These are phyloP conservation scores for Canna indica DNA, from an alignment of 176 grass and related monocot species.

Conservation along the genomic window DNA sequence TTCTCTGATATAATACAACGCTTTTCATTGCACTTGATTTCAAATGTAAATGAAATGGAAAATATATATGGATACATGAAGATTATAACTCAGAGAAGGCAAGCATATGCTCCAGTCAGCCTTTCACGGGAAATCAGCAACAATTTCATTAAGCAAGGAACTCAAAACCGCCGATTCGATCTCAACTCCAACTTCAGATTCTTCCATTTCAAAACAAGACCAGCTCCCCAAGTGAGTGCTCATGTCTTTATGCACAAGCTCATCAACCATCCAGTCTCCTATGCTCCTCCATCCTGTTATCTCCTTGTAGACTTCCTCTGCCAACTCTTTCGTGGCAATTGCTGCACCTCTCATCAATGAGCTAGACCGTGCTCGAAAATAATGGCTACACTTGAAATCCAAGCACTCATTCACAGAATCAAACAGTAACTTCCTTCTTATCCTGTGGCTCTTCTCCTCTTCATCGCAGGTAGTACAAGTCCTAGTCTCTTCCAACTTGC, in stretches of 20 bases:
- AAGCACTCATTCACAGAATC: conserved; percentile 57
- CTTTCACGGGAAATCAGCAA: conserved; percentile 34
- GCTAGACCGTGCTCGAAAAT: conserved; percentile 46
- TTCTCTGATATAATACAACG: no score
- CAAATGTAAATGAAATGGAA: no score
- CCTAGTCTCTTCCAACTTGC: conserved; percentile 33
- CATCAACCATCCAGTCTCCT: conserved; percentile 80
- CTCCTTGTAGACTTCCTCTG: conserved; percentile 55
- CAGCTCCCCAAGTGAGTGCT: conserved; percentile 60
- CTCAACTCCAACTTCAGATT: conserved; percentile 41
- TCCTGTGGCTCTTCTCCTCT: conserved; percentile 35
- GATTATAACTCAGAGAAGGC: background rate
- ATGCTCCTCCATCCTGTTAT: conserved; percentile 51
- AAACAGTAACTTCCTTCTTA: conserved; percentile 53
- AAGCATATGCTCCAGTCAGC: background rate
- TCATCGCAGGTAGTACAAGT: conserved; percentile 18
- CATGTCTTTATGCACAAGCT: conserved; percentile 82
- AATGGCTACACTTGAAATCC: conserved; percentile 49
- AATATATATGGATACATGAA: no score
- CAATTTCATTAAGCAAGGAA: conserved; percentile 54
- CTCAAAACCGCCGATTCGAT: conserved; percentile 39
- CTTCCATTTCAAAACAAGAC: conserved; percentile 61
- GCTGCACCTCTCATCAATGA: conserved; percentile 59
- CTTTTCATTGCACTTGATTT: no score
- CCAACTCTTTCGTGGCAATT: conserved; percentile 35